Percentiles rank a stretch among this genome's conserved stretches.
These are phyloP conservation scores for Penicillium herquei DNA, from an alignment of 495 filamentous ascomycete genomes.

Conservation along the genomic window DNA sequence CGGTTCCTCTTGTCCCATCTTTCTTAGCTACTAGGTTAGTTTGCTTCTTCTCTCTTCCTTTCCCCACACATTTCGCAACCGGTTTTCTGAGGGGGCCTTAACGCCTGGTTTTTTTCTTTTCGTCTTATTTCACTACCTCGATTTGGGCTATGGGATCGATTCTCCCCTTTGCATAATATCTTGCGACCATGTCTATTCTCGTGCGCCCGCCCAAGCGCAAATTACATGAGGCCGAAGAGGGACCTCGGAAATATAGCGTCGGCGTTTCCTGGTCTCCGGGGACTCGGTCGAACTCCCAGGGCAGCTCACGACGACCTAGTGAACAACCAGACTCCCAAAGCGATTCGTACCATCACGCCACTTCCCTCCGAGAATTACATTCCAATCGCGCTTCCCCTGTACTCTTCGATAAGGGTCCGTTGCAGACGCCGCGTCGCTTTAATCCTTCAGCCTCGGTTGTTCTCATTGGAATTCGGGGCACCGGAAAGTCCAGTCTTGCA, in stretches of 20 bases:
- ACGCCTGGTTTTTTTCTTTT: background rate
- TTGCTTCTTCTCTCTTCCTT: background rate
- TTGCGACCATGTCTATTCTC: constrained; percentile 34
- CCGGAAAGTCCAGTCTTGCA: constrained; percentile 73
- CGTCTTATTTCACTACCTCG: background rate
- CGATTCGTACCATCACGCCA: constrained; percentile 20
- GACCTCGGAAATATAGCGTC: constrained; percentile 20
- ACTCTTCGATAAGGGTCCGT: constrained; percentile 26
- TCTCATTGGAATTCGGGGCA: constrained; percentile 70
- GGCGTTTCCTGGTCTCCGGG: background rate
- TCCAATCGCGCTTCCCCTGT: constrained; percentile 36
- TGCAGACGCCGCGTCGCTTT: constrained; percentile 45
- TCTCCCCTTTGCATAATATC: constrained; percentile 1
- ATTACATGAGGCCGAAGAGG: constrained; percentile 30
- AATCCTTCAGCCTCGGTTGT: constrained; percentile 66
- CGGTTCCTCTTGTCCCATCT: too few relatives aligned
- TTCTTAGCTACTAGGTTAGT: background rate
- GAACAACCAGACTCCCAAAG: constrained; percentile 24
- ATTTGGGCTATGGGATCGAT: constrained; percentile 13
- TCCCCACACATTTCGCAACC: too few relatives aligned
- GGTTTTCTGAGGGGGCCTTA: background rate
- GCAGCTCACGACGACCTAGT: constrained; percentile 17
- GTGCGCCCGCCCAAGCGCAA: constrained; percentile 41
- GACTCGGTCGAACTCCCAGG: background rate
- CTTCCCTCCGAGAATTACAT: constrained; percentile 28